These are phyloP conservation scores for Trichosanthes truncata DNA, from an alignment of 306 rosid species.

Conservation along the genomic window DNA sequence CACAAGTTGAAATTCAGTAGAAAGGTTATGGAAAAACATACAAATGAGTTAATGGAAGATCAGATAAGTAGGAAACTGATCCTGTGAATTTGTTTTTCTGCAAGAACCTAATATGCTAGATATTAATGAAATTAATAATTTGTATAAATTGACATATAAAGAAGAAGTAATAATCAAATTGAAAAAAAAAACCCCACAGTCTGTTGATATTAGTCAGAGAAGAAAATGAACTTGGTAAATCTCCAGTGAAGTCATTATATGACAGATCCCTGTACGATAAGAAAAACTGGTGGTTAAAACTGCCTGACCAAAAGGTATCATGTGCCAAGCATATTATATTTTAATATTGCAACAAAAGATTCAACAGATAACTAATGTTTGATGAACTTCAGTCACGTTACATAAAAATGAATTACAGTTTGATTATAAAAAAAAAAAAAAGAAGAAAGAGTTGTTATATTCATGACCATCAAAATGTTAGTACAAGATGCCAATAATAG, in stretches of 20 bases:
- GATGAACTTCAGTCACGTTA: neutral
- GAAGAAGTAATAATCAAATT: neutral
- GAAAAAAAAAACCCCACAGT: slow-evolving; percentile 41
- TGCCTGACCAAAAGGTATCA: neutral
- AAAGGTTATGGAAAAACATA: slow-evolving; percentile 18
- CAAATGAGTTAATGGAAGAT: slow-evolving; percentile 75
- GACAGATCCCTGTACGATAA: slow-evolving; percentile 66
- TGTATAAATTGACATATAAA: neutral
- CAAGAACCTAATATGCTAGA: slow-evolving; percentile 38
- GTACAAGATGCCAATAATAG: neutral
- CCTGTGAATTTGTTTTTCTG: slow-evolving; percentile 78
- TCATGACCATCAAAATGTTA: neutral
- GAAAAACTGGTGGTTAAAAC: neutral
- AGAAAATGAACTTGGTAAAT: slow-evolving; percentile 81
- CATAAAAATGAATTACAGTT: neutral
- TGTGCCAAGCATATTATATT: neutral
- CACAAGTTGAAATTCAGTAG: neutral
- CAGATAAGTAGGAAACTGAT: slow-evolving; percentile 69
- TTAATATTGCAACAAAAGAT: neutral
- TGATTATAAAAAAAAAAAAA: neutral
- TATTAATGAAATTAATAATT: neutral
- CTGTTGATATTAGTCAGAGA: slow-evolving; percentile 48
- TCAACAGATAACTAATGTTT: neutral
- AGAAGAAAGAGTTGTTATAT: neutral
- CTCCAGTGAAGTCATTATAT: slow-evolving; percentile 63